Evolutionary conservation across 306 rosid genomes (phyloP).

Genomic region (Quercus gilva): DNA sequence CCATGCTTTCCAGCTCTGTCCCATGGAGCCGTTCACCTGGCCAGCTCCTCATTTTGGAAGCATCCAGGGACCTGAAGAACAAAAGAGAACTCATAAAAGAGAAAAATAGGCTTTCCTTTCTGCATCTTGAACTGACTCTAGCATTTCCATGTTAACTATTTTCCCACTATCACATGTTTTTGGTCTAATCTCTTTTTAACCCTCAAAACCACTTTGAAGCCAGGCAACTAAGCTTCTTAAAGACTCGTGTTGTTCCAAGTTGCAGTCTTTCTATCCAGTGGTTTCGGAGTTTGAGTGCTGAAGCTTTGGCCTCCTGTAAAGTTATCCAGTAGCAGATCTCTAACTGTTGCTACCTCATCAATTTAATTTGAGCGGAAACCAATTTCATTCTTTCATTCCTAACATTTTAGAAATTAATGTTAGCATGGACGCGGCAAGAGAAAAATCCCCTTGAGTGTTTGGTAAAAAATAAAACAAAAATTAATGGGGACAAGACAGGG

Average conservation of each 20-base stretch:
- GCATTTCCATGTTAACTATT: background rate
- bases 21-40: background rate
- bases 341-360: background rate
- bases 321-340: background rate
- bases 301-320: background rate
- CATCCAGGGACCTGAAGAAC: background rate
- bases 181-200: background rate
- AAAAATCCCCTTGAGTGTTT: too few relatives aligned
- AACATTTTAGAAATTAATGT: background rate
- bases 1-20: background rate
- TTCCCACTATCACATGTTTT: background rate
- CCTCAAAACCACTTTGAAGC: background rate
- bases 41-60: too few relatives aligned
- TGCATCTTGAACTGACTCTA: background rate
- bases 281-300: background rate
- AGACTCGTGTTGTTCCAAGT: background rate
- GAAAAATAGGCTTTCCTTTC: background rate
- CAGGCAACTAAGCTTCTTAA: background rate
- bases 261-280: background rate
- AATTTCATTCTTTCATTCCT: background rate
- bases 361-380: background rate
- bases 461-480: too few relatives aligned
- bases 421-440: background rate
- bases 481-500: too few relatives aligned
- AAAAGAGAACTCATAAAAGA: background rate